These are phyloP conservation scores for Termitomyces titanicus DNA, from an alignment of 768 basidiomycete species.

Conservation along the genomic window DNA sequence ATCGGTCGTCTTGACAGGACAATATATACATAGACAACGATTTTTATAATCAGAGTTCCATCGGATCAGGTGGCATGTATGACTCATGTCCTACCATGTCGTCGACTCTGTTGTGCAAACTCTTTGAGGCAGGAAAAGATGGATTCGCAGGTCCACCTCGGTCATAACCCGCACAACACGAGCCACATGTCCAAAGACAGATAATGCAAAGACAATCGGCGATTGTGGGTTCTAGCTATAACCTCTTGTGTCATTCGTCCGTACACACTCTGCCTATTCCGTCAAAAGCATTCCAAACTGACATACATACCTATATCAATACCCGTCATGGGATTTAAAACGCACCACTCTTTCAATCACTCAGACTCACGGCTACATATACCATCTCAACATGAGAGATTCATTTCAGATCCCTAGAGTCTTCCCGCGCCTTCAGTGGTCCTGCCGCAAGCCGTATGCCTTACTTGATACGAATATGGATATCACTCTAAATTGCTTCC, in stretches of 20 bases:
- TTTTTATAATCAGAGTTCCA: background rate
- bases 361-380: background rate
- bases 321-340: background rate
- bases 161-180: background rate
- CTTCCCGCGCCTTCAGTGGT: no score
- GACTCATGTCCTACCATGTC: background rate
- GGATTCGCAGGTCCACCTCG: background rate
- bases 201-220: background rate
- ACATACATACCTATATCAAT: no score
- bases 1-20: background rate
- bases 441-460: no score
- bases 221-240: background rate
- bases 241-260: background rate
- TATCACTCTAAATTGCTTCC: background rate
- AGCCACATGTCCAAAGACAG: background rate
- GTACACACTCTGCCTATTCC: background rate
- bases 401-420: no score
- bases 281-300: background rate
- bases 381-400: no score
- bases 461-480: no score
- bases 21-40: background rate
- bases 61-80: background rate
- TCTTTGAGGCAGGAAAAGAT: background rate
- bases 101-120: background rate
- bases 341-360: no score